Base-by-base conservation (phyloP, 2,329 filamentous ascomycete genomes). In the Venturia effusa region DNA sequence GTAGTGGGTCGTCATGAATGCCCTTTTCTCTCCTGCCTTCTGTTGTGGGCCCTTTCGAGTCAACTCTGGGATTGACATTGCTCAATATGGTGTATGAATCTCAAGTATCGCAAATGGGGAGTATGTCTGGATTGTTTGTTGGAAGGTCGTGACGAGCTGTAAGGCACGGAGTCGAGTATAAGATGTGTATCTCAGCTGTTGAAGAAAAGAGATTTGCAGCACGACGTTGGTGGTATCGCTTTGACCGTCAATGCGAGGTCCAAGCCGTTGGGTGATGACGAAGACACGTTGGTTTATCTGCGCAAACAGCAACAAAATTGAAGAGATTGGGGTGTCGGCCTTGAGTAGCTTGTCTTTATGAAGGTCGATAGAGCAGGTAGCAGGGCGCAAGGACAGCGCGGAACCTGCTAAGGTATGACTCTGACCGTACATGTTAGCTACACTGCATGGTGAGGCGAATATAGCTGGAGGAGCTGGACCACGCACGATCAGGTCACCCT, bases 401-500 rank as follows among this genome's bases (percentile, higher is more conserved):
- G 24, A 54, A 57, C 51, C 51, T 57, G 51, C 51, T 57, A 8
- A 34, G 30, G 51, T 34, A 24, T 34, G 51, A 57, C 51, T 57
- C 51, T 57, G 27, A 5, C n/a, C 3, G 51, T 57, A 17, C 34
- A 57, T 57, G 24, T 57, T n/a, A 57, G 51, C 27, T 7, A 57
- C 11, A 57, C 51, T 57, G 51, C 51, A 57, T 34, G 17, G 4
- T 2, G 30, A 34, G 15, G 8, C n/a, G 30, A n/a, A n/a, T 57
- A 17, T 34, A 34, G 11, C 17, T 22, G 1, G 30, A 32, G 30
- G 4, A 34, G 51, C 27, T 11, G 19, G 15, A n/a, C 30, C 30
- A 57, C 51, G 51, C 51, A 57, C 51, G 27, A 24, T 57, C 15
- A 57, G 27, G 51, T 57, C 59, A 60, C 59, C 34, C 59, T 60